Conservation (phyloP, 768 basidiomycete genomes). For the Termitomyces sp. region DNA sequence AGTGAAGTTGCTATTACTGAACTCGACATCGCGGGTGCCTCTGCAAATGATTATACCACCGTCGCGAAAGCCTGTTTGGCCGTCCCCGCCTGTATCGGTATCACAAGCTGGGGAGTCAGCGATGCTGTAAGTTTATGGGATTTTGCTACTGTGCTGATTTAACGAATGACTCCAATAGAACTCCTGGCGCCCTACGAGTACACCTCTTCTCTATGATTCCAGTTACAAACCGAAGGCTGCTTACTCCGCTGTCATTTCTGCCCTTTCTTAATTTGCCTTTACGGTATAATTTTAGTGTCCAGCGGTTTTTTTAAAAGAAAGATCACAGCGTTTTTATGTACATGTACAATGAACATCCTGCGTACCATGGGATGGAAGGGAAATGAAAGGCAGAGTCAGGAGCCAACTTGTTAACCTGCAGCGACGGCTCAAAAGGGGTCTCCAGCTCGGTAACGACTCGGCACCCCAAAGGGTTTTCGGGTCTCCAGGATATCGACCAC, state of each 20-base stretch:
- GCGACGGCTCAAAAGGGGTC: background rate
- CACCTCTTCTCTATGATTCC: constrained; percentile 25
- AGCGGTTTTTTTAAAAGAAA: background rate
- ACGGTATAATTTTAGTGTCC: background rate
- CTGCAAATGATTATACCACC: constrained; percentile 21
- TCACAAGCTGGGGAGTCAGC: constrained; percentile 49
- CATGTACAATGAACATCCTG: no score
- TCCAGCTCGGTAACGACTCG: background rate
- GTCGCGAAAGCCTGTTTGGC: constrained; percentile 41
- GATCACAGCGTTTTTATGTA: background rate
- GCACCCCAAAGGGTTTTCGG: background rate
- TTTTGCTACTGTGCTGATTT: background rate
- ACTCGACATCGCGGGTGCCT: constrained; percentile 37
- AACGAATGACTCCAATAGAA: constrained; percentile 17
- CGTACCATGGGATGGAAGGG: no score
- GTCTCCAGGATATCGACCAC: background rate
- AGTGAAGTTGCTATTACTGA: constrained; percentile 47
- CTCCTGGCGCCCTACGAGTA: constrained; percentile 24
- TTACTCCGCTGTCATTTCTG: constrained; percentile 24
- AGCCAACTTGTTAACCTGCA: no score
- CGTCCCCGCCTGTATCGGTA: constrained; percentile 39
- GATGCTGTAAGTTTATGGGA: constrained; percentile 32
- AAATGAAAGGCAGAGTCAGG: no score
- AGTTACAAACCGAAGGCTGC: constrained; percentile 27
- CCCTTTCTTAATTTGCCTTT: constrained; percentile 12